These are phyloP conservation scores for Ramalina intermedia DNA, from an alignment of 495 filamentous ascomycete species.

Conservation along the genomic window DNA sequence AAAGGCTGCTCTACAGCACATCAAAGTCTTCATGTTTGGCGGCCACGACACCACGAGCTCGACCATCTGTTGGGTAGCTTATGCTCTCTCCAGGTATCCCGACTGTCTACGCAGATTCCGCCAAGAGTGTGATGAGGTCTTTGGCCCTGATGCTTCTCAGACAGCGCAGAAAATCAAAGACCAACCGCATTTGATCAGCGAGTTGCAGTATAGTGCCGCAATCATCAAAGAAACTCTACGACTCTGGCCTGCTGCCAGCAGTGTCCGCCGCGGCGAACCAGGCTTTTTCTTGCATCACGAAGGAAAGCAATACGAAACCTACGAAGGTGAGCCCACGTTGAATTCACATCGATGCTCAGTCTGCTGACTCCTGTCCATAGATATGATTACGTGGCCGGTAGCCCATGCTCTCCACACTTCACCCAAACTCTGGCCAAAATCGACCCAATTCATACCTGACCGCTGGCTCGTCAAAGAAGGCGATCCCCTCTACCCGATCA, in stretches of 20 bases:
- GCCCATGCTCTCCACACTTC: constrained; percentile 7
- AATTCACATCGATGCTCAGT: not conserved
- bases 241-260: constrained; percentile 9
- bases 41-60: constrained; percentile 24
- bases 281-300: constrained; percentile 3
- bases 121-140: constrained; percentile 10
- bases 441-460: constrained; percentile 17
- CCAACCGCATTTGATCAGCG: constrained; percentile 8
- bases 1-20: constrained; percentile 8
- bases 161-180: constrained; percentile 6
- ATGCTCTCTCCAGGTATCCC: constrained; percentile 11
- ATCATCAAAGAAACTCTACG: constrained; percentile 14
- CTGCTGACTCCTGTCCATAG: not conserved
- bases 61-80: constrained; percentile 10
- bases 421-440: constrained; percentile 4
- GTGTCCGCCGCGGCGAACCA: constrained; percentile 5
- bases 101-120: constrained; percentile 1
- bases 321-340: not conserved
- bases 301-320: constrained; percentile 8
- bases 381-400: constrained; percentile 2
- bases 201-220: constrained; percentile 7
- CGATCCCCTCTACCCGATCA: constrained; percentile 14
- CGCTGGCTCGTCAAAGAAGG: constrained; percentile 9
- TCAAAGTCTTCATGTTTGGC: constrained; percentile 28
- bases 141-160: constrained; percentile 1